Evolutionary conservation across 495 filamentous ascomycete species (phyloP).

Genomic region (Penicillium turbatum): DNA sequence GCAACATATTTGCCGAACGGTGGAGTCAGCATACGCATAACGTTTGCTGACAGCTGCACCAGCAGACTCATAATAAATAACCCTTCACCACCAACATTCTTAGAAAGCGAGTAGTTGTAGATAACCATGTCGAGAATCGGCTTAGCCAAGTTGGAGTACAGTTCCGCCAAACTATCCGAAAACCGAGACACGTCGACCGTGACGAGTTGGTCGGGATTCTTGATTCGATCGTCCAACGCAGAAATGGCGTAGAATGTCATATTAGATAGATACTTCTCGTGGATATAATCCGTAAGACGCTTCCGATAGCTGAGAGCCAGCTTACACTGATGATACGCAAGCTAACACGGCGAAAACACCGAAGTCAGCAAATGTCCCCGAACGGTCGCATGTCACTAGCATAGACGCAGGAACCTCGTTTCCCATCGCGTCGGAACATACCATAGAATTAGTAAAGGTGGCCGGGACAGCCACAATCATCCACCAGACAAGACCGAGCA

Average conservation of each 20-base stretch:
- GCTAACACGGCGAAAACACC: conserved; percentile 39
- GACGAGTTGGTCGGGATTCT: conserved; percentile 97
- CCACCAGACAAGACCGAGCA: conserved; percentile 92
- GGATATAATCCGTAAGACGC: conserved; percentile 85
- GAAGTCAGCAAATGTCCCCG: conserved; percentile 7
- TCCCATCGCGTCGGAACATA: conserved; percentile 40
- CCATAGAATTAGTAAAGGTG: conserved; percentile 99
- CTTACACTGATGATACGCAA: conserved; percentile 97
- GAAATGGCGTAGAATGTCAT: conserved; percentile 98
- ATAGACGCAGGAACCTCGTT: neutral
- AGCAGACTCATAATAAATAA: conserved; percentile 90
- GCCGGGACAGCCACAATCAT: conserved; percentile 97
- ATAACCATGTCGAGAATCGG: conserved; percentile 92
- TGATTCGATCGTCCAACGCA: conserved; percentile 93
- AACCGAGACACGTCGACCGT: conserved; percentile 95
- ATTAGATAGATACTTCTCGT: conserved; percentile 86
- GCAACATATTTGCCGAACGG: conserved; percentile 98
- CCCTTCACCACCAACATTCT: conserved; percentile 90
- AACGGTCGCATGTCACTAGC: conserved; percentile 10
- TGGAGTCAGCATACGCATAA: conserved; percentile 94
- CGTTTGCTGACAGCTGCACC: conserved; percentile 84
- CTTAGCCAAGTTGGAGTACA: conserved; percentile 97
- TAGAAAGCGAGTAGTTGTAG: conserved; percentile 89
- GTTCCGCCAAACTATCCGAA: conserved; percentile 87
- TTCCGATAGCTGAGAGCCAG: conserved; percentile 89